Evolutionary conservation across 2,329 filamentous ascomycete species (phyloP), one percentile per base, ranked within the genome.

Genomic region (Microdochium paspali): DNA sequence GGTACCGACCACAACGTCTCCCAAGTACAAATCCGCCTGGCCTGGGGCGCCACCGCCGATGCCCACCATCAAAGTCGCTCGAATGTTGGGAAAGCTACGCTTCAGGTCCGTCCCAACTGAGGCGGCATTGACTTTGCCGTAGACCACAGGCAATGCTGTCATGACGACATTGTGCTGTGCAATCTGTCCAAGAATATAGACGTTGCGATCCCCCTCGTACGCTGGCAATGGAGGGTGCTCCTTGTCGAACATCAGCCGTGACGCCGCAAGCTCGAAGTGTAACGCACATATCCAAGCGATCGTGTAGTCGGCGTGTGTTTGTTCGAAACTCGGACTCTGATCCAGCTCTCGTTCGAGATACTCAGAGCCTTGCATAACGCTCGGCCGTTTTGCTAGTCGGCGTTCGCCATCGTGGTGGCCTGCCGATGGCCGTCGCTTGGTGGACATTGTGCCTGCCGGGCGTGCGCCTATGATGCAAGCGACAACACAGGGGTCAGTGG

Each of bases 11-110:
- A 61, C 58, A 1, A 60, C 50, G 49, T 60, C 58, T 10, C 58
- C 57, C 1, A 61, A 49, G 18, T 52, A 47, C 25, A 59, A 46
- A 28, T 54, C 47, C 2, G 44, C 45, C 20, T 15, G 6, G 31
- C 31, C 18, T 12, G 55, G 50, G 25, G 56, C 45, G 20, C 56
- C 60, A 23, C 58, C 55, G 13, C 65, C 69, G 31, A 73, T 66
- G 18, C 69, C 69, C 1, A 73, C 68, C 60, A 74, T 62, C 1
- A 74, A 56, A 2, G 61, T 62, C 32, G 71, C 58, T 20, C 53
- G 58, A 26, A 70, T 64, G 20, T 48, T 51, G 12, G 55, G 52
- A 49, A 68, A 70, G 4, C 57, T 58, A 5, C 51, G 45, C 13
- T 48, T 46, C 56, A 68, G 62, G 18, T 59, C 50, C 23, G 49